phyloP scores from a whole-genome alignment of 495 filamentous ascomycete species.

The Neurospora sp. region DNA sequence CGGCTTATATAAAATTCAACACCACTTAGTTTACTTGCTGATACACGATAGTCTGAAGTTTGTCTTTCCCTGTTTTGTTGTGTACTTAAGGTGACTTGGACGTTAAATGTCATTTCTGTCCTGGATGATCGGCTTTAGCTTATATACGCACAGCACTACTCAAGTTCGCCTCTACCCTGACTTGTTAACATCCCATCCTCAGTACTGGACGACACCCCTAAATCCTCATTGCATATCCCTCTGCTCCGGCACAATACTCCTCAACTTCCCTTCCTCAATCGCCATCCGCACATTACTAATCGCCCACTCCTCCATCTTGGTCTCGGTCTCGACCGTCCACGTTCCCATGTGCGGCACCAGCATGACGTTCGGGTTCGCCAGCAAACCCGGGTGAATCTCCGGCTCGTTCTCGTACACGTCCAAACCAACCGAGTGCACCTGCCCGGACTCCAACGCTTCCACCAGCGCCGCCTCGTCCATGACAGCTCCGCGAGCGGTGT shows the following conservation, averaged over 20 bases:
- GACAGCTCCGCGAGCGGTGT: constrained; percentile 59
- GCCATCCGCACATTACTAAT: constrained; percentile 58
- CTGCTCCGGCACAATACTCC: constrained; percentile 67
- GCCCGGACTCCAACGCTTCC: constrained; percentile 54
- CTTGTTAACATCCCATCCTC: not conserved
- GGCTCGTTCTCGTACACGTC: constrained; percentile 81
- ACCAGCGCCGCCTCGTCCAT: constrained; percentile 68
- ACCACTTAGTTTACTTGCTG: not conserved
- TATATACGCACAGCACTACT: not conserved
- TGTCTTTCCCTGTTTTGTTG: not conserved
- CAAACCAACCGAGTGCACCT: constrained; percentile 58
- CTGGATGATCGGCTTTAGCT: not conserved
- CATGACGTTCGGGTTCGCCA: constrained; percentile 61
- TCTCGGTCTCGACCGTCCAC: constrained; percentile 48
- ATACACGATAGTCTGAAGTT: not conserved
- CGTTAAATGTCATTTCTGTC: not conserved
- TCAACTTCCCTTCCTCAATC: constrained; percentile 52
- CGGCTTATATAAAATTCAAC: not conserved
- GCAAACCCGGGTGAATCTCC: constrained; percentile 56
- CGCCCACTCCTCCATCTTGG: constrained; percentile 69
- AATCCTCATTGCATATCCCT: constrained; percentile 16
- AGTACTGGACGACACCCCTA: too few species aligned
- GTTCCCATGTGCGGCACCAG: constrained; percentile 78
- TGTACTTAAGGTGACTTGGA: not conserved
- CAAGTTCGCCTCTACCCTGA: not conserved